phyloP scores from a whole-genome alignment of 805 yeast genomes.

The Teunomyces lycoperdinae region DNA sequence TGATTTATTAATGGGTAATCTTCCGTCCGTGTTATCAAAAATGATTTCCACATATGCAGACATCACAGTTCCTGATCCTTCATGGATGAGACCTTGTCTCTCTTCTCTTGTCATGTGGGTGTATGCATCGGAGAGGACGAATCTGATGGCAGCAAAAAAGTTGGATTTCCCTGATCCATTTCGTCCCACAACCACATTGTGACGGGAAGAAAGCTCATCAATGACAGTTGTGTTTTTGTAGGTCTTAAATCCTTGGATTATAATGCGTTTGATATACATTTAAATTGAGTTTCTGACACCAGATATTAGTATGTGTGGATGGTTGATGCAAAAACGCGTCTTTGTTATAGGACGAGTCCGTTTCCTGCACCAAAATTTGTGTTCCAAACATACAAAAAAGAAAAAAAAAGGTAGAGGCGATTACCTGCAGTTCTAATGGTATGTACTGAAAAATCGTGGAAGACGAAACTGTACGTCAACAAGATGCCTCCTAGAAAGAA shows the following conservation, averaged over 20 bases:
- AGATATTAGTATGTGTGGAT: background rate
- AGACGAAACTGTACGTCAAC: background rate
- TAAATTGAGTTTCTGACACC: too few relatives aligned
- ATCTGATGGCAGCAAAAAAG: constrained; percentile 91
- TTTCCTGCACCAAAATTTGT: background rate
- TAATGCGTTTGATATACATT: constrained; percentile 51
- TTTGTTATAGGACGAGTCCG: too few relatives aligned
- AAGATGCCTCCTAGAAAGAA: constrained; percentile 12
- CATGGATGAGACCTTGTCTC: constrained; percentile 82
- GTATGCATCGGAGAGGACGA: constrained; percentile 87
- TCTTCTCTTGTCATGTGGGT: constrained; percentile 82
- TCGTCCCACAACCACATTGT: constrained; percentile 82
- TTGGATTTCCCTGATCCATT: constrained; percentile 98
- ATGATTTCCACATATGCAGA: constrained; percentile 90
- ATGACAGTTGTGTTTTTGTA: constrained; percentile 80
- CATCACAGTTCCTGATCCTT: constrained; percentile 86
- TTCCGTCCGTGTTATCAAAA: constrained; percentile 74
- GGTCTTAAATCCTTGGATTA: constrained; percentile 91
- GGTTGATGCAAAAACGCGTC: constrained; percentile 2
- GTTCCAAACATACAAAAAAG: background rate
- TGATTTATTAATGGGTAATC: constrained; percentile 67
- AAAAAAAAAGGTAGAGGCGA: background rate
- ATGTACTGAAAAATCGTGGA: background rate
- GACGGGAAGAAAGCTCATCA: constrained; percentile 73
- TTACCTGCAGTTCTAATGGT: too few relatives aligned